Evolutionary conservation across 108 stramenopile genomes (phyloP), one percentile per base, ranked within the genome.

Genomic region (Cyclotella cryptica): DNA sequence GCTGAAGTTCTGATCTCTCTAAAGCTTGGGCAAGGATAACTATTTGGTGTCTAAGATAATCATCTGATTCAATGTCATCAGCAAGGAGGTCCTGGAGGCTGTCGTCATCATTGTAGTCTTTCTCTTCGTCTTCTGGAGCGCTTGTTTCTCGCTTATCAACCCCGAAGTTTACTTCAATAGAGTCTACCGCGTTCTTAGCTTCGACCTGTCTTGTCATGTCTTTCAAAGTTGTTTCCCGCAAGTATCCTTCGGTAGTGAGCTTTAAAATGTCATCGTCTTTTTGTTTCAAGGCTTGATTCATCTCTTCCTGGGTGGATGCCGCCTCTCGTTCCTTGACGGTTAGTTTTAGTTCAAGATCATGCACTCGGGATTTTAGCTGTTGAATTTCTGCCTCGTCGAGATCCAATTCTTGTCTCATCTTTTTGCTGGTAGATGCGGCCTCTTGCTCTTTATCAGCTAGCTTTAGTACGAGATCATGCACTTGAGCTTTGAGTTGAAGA

Each of bases 1-100:
- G 73, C 19, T 79, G 79, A 28, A 63, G 66, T 80, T 92, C 90
- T 0, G 93, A 88, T 46, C 84, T 77, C 55, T 90, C 88, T 45
- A 93, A 52, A n/a, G 93, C 93, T 53, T 79, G 61, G 0, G 90
- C 89, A 46, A 93, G 52, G 21, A 89, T 79, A 21, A 92, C 71
- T 22, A 93, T 74, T 61, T 89, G 88, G 14, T 60, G 73, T 45
- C 89, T 77, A 58, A 92, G 71, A 46, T 84, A 74, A 43, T 89
- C 88, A 59, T 75, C 79, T 28, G 81, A 83, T 64, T 83, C 81
- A 44, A 79, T 43, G 10, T 64, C 64, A 35, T 82, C 74, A 62
- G 81, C 81, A 47, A 75, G 74, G 12, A 82, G 47, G 27, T 75
- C 69, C 49, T 75, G 74, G 18, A 82, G 68, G 74, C 73, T 71